phyloP scores from a whole-genome alignment of 345 rosid genomes.

The Alliaria petiolata region DNA sequence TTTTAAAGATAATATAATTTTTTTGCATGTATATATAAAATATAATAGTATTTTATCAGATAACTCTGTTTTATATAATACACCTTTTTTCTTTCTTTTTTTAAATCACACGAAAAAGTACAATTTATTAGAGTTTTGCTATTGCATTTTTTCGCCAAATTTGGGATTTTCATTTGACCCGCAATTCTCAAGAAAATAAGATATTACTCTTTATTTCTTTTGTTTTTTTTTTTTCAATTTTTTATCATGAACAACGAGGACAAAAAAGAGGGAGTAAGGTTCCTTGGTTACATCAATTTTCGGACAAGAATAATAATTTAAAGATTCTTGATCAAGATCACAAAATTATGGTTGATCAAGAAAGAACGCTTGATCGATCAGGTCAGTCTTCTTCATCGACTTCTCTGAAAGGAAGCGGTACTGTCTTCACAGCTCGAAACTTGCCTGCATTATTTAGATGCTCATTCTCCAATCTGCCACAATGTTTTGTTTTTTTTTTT shows the following conservation, averaged over 20 bases:
- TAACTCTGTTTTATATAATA: too few relatives aligned
- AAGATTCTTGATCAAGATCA: conserved; percentile 35
- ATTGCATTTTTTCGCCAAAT: too few relatives aligned
- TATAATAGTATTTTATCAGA: too few relatives aligned
- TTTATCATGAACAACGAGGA: background rate
- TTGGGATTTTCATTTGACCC: too few relatives aligned
- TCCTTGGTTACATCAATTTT: conserved; percentile 31
- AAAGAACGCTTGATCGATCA: conserved; percentile 29
- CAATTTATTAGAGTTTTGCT: too few relatives aligned
- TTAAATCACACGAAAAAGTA: too few relatives aligned
- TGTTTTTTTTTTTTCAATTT: too few relatives aligned
- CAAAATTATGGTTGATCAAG: conserved; percentile 35
- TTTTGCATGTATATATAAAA: too few relatives aligned
- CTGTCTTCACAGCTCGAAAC: conserved; percentile 86
- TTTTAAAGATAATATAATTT: too few relatives aligned
- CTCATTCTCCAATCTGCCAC: conserved; percentile 97
- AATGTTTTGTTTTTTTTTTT: background rate
- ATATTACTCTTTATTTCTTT: background rate
- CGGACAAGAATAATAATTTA: conserved; percentile 23
- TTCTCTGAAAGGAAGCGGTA: conserved; percentile 97
- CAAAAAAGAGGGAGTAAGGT: background rate
- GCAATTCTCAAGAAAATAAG: background rate
- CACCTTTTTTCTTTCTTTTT: too few relatives aligned
- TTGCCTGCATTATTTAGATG: conserved; percentile 98
- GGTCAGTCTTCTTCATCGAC: conserved; percentile 85